A percentile compares a stretch with the other conserved stretches of the same genome.
These are phyloP conservation scores for Flaveria sonorensis DNA, from an alignment of 129 eudicot species.

Conservation along the genomic window DNA sequence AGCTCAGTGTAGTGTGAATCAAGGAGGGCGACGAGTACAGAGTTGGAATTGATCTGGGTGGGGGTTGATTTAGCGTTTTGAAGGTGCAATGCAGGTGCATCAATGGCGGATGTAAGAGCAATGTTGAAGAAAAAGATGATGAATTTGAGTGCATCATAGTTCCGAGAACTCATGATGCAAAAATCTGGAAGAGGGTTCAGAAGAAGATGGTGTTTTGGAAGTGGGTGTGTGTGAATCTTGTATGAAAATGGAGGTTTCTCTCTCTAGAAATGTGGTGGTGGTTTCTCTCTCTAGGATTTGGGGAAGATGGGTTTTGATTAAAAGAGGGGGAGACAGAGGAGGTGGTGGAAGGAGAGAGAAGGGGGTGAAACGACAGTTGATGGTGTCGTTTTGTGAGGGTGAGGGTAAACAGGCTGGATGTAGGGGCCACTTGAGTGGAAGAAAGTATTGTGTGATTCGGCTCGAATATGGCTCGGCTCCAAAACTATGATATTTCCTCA, in stretches of 20 bases:
- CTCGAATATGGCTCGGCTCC: constrained; percentile 4
- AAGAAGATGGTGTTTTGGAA: background rate
- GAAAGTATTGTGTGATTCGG: constrained; percentile 6
- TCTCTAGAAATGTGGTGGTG: background rate
- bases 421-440: constrained; percentile 35
- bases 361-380: constrained; percentile 26
- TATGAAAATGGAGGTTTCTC: background rate
- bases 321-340: constrained; percentile 31
- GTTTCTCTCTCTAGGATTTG: constrained; percentile 13
- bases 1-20: constrained; percentile 57
- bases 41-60: constrained; percentile 44
- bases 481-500: background rate
- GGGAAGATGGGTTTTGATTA: constrained; percentile 14
- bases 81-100: constrained; percentile 15
- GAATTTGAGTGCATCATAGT: too few relatives aligned
- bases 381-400: constrained; percentile 42
- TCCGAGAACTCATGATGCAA: too few relatives aligned
- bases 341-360: constrained; percentile 27
- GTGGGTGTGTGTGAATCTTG: too few relatives aligned
- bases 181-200: too few relatives aligned
- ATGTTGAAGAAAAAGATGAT: background rate
- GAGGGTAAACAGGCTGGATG: constrained; percentile 38
- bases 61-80: constrained; percentile 14
- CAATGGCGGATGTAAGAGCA: background rate
- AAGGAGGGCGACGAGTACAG: constrained; percentile 45